phyloP scores from a whole-genome alignment of 2,329 filamentous ascomycete species.

The Trichoderma atrobrunneum region DNA sequence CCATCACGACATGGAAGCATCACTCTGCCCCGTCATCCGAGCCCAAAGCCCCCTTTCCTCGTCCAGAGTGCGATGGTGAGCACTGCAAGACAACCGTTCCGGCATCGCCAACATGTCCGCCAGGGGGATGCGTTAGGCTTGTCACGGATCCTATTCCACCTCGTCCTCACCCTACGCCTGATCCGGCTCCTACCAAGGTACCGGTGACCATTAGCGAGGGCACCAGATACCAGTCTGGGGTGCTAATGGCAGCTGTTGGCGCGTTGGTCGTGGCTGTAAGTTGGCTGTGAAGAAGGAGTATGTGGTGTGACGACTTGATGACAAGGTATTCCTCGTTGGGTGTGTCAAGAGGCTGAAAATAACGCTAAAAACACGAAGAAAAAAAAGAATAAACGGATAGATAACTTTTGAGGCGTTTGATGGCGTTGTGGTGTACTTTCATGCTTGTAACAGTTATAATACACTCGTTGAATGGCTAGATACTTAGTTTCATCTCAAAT shows the following conservation, averaged over 20 bases:
- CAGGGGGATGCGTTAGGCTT: not conserved
- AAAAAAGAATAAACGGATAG: not conserved
- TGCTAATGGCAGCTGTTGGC: not conserved
- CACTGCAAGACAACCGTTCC: not conserved
- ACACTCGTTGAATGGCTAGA: not conserved
- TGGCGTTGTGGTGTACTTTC: not conserved
- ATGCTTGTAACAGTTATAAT: not conserved
- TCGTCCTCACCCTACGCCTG: not conserved
- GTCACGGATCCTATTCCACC: not conserved
- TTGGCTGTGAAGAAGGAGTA: not conserved
- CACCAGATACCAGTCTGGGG: not conserved
- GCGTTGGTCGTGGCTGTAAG: not conserved
- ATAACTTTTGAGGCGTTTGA: not conserved
- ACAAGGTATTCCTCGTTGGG: not conserved
- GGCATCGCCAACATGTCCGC: not conserved
- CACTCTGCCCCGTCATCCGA: not conserved
- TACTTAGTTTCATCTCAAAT: not conserved
- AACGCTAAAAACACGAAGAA: not conserved
- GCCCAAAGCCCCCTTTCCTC: not conserved
- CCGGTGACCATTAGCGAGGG: slow-evolving; percentile 20
- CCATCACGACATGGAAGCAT: not conserved
- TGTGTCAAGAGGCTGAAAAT: not conserved
- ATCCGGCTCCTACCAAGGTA: not conserved
- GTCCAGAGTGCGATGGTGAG: not conserved
- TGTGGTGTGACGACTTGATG: not conserved